Evolutionary conservation across 306 rosid genomes (phyloP), one percentile per base, ranked within the genome.

Genomic region (Fragaria nilgerrensis): DNA sequence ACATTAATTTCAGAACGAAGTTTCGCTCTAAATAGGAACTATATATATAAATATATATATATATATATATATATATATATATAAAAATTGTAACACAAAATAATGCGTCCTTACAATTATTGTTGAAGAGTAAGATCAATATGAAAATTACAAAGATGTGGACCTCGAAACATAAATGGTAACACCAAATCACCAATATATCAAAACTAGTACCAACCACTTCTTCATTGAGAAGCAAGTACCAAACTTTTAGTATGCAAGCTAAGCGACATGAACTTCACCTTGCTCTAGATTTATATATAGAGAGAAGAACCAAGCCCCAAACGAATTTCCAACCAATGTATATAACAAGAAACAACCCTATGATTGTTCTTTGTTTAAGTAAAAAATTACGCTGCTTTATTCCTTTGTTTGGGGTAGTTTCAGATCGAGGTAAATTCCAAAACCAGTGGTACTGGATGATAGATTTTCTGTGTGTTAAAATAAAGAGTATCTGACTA

Each of bases 401-500:
- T 32, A 63, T 63, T 32, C 43, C 44, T 34, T 32, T 0, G 6
- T 29, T 32, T 7, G 0, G 2, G n/a, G 43, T 63, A 7, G 43
- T 32, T 63, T 63, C 1, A 63, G 68, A 29, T 63, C 37, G 48
- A 36, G 48, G 70, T 36, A 17, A 10, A 66, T 36, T 66, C 4
- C 70, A 65, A 65, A 19, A 37, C 3, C 10, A 37, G 3, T 17
- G 48, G 70, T 37, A 66, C 48, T 19, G 2, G 47, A 66, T 9
- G 27, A 37, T 66, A 66, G 27, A 66, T 2, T 61, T 23, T 41
- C 5, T 43, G 19, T 25, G 58, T 27, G 70, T 44, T 61, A 25
- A 75, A 61, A 22, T 16, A 61, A 44, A 9, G n/a, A 61, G 70
- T 2, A 39, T 74, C 44, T 74, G 78, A 75, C 78, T 75, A 75